Evolutionary conservation across 805 yeast genomes (phyloP), one percentile per base, ranked within the genome.

Genomic region (Wickerhamomyces subpelliculosus): DNA sequence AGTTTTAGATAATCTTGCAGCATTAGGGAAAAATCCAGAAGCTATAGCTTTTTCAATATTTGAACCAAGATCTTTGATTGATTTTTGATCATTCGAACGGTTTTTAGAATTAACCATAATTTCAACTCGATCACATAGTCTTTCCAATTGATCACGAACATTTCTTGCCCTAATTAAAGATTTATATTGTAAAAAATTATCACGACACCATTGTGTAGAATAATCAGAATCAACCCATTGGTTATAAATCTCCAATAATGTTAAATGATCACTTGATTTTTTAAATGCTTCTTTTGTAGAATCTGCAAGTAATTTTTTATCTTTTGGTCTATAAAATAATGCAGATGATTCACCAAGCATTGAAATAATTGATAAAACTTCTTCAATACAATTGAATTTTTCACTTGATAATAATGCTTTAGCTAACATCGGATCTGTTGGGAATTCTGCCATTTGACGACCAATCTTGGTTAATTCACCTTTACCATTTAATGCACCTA

Each of bases 1-100:
- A n/a, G 81, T 76, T 67, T 84, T 85, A 65, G 90, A 68, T 19
- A 85, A 60, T 29, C 74, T 88, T 19, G 97, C 97, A 34, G 85
- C 95, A 65, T 93, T 97, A 93, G 94, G 88, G 69, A 93, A 93
- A 58, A 86, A 88, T 1, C 98, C 98, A 4, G 88, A 74, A 3
- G 86, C 75, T 38, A 93, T 65, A 0, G 97, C 93, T 58, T 83
- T 85, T 45, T 94, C 73, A 45, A 93, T 80, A 48, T 85, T 83
- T 43, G 71, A 75, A 57, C 79, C 80, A 58, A 83, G 80, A 27
- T 73, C 75, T 44, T 70, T 65, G 1, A 27, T 22, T 16, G 27
- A 35, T 20, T 54, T 61, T 9, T 54, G 60, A 10, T 49, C 51
- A 5, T 53, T 46, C 5, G 58, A 54, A 1, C 62, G 58, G 25